Evolutionary conservation across 2,329 filamentous ascomycete species (phyloP).

Genomic region (Rhytidhysteron rufulum): DNA sequence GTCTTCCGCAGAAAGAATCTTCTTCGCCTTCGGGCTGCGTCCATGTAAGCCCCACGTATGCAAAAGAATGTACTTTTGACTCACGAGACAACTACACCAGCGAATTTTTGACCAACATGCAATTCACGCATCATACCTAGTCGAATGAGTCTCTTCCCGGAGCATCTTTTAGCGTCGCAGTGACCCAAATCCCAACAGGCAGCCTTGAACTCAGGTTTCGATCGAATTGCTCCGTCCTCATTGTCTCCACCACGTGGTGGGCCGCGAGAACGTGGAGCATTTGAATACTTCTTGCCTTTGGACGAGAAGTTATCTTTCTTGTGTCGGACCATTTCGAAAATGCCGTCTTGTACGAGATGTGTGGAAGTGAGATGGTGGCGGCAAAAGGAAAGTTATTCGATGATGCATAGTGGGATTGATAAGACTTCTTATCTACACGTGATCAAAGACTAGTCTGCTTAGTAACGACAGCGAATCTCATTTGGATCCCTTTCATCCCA

Average conservation of each 20-base stretch:
- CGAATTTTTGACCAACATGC: slow-evolving; percentile 84
- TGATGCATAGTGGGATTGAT: too few relatives aligned
- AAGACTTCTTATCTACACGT: too few relatives aligned
- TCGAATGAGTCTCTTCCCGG: slow-evolving; percentile 89
- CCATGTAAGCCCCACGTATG: not conserved
- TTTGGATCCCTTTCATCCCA: too few relatives aligned
- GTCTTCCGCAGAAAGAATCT: slow-evolving; percentile 78
- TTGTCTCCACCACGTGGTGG: slow-evolving; percentile 41
- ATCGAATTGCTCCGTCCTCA: slow-evolving; percentile 25
- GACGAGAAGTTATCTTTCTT: slow-evolving; percentile 80
- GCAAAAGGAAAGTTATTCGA: too few relatives aligned
- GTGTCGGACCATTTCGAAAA: slow-evolving; percentile 79
- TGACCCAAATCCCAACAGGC: slow-evolving; percentile 98
- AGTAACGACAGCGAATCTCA: too few relatives aligned
- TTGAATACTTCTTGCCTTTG: slow-evolving; percentile 68
- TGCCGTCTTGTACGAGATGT: not conserved
- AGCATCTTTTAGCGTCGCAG: slow-evolving; percentile 95
- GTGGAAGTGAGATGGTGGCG: not conserved
- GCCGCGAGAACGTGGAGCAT: slow-evolving; percentile 55
- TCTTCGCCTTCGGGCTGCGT: slow-evolving; percentile 76
- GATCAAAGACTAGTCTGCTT: too few relatives aligned
- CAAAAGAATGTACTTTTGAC: slow-evolving; percentile 12
- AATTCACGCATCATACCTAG: slow-evolving; percentile 91
- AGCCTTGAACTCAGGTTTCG: slow-evolving; percentile 70
- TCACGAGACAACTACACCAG: slow-evolving; percentile 83